phyloP scores from a whole-genome alignment of 495 filamentous ascomycete species.

The Lepidopterella palustris region DNA sequence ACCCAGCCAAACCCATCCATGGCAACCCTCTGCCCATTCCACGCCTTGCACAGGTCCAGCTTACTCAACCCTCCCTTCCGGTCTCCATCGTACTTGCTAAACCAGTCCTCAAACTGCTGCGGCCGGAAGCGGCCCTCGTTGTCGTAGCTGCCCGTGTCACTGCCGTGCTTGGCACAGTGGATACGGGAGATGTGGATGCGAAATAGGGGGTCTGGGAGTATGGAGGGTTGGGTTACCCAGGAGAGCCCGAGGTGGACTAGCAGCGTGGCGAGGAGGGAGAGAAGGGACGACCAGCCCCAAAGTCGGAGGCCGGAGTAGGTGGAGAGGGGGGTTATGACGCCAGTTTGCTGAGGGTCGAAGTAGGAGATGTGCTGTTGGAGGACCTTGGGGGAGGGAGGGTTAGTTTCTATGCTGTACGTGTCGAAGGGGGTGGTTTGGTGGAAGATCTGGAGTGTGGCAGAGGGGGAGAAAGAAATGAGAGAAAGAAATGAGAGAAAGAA shows the following conservation, averaged over 20 bases:
- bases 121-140: slow-evolving; percentile 50
- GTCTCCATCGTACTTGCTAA: slow-evolving; percentile 46
- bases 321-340: slow-evolving; percentile 18
- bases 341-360: slow-evolving; percentile 19
- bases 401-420: too few relatives aligned
- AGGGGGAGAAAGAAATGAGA: too few relatives aligned
- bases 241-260: slow-evolving; percentile 48
- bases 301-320: not conserved
- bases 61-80: slow-evolving; percentile 33
- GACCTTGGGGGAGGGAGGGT: slow-evolving; percentile 4
- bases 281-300: slow-evolving; percentile 27
- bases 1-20: slow-evolving; percentile 45
- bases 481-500: too few relatives aligned
- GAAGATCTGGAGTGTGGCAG: too few relatives aligned
- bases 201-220: slow-evolving; percentile 47
- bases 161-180: slow-evolving; percentile 56
- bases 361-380: slow-evolving; percentile 19
- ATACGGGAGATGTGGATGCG: slow-evolving; percentile 45
- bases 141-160: slow-evolving; percentile 48
- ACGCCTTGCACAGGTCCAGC: slow-evolving; percentile 30
- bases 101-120: slow-evolving; percentile 53
- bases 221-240: slow-evolving; percentile 42
- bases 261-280: slow-evolving; percentile 40
- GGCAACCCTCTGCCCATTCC: slow-evolving; percentile 41
- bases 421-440: too few relatives aligned